A percentile compares a stretch with the other conserved stretches of the same genome.
These are phyloP conservation scores for Lactarius hatsudake DNA, from an alignment of 768 basidiomycete genomes.

Conservation along the genomic window DNA sequence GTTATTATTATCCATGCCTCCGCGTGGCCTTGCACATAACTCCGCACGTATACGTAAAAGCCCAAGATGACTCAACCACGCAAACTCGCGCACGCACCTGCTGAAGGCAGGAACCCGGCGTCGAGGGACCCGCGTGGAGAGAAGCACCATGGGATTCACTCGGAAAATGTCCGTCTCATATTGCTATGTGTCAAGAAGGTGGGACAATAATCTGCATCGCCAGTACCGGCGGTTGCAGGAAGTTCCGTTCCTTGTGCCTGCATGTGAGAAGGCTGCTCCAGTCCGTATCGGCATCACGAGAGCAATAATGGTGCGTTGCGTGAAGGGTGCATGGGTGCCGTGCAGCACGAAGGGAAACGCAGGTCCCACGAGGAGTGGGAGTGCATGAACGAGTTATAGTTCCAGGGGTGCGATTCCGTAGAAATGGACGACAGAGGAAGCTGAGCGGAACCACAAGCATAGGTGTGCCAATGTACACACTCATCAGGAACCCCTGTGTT, in stretches of 20 bases:
- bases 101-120: constrained; percentile 44
- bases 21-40: too few relatives aligned
- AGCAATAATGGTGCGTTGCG: constrained; percentile 38
- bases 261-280: constrained; percentile 65
- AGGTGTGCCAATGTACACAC: constrained; percentile 30
- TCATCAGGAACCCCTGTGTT: not conserved
- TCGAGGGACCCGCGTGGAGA: constrained; percentile 52
- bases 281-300: constrained; percentile 65
- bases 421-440: constrained; percentile 75
- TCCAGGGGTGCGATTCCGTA: constrained; percentile 55
- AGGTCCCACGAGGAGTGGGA: constrained; percentile 67
- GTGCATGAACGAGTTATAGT: constrained; percentile 56
- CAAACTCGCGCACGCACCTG: not conserved
- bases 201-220: constrained; percentile 77
- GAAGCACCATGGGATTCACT: constrained; percentile 56
- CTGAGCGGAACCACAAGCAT: constrained; percentile 65
- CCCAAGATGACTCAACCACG: too few relatives aligned
- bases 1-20: too few relatives aligned
- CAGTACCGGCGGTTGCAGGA: constrained; percentile 70
- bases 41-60: too few relatives aligned
- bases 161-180: constrained; percentile 59
- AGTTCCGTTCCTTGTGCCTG: constrained; percentile 94
- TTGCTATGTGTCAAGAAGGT: constrained; percentile 55
- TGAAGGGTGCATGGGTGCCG: constrained; percentile 28
- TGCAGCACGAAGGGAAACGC: constrained; percentile 59